Conservation (phyloP, 2,329 filamentous ascomycete genomes). For the Xylariaceae sp. region DNA sequence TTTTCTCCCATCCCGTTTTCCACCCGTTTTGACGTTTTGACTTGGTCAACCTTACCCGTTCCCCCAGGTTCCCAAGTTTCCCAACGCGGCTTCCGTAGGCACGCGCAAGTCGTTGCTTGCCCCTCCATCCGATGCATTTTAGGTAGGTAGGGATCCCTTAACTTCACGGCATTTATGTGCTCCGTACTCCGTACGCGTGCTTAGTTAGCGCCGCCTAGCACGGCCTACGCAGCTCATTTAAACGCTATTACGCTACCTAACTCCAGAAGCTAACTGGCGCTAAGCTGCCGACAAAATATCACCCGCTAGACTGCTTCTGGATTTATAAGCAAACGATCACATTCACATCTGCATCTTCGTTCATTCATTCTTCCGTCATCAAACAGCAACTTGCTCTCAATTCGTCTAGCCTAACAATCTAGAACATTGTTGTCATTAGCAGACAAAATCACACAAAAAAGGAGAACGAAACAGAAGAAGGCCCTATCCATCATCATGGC, state of each 20-base stretch:
- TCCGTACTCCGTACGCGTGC: too few relatives aligned
- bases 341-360: not conserved
- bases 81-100: too few relatives aligned
- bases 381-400: not conserved
- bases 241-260: not conserved
- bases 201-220: too few relatives aligned
- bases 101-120: too few relatives aligned
- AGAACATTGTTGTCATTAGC: not conserved
- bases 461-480: not conserved
- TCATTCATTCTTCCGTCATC: not conserved
- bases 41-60: too few relatives aligned
- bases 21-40: not conserved
- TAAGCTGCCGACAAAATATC: not conserved
- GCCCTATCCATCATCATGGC: constrained; percentile 53
- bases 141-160: too few relatives aligned
- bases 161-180: too few relatives aligned
- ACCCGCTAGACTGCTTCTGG: not conserved
- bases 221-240: too few relatives aligned
- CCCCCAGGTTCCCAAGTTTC: too few relatives aligned
- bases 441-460: not conserved
- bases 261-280: not conserved
- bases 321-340: not conserved
- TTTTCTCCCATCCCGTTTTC: not conserved
- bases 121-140: too few relatives aligned
- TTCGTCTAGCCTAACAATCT: too few relatives aligned